Base-by-base conservation (phyloP, 2,329 filamentous ascomycete genomes). In the Neospermospora avenae region DNA sequence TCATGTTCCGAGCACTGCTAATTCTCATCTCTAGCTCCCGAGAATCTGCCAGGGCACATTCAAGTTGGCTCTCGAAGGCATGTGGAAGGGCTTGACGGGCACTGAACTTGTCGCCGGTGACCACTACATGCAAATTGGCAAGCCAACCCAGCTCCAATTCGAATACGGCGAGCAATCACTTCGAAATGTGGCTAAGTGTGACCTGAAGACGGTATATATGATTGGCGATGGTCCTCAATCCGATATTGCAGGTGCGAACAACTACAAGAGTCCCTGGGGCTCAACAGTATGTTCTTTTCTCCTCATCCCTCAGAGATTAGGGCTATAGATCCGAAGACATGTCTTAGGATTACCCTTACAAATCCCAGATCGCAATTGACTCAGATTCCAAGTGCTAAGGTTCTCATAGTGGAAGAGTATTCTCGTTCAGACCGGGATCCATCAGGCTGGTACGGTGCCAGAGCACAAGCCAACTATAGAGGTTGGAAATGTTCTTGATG, bases 241-340 rank as follows among this genome's bases (percentile, higher is more conserved):
- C 7, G 89, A 91, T 71, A 90, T 92, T 63, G 74, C 77, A 3
- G 89, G 89, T 2, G 87, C 85, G 0, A 91, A 90, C 68, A 74
- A 74, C 7, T 90, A 84, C 71, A 68, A 75, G 20, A 86, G 82
- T 58, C 74, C 74, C 0, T 69, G 77, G 62, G 83, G 83, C 1
- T 82, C 80, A 44, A 74, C 81, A 52, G 28, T 31, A 31, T 31
- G 28, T 31, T 31, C 28, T 31, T 31, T 31, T 10, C 28, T 31
- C 11, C 11, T 6, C 5, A 6, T 6, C 5, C 28, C 5, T 31
- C 28, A 31, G 28, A 31, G 28, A 31, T n/a, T n/a, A n/a, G n/a
- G n/a, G n/a, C n/a, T n/a, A n/a, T n/a, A n/a, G n/a, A n/a, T n/a
- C n/a, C n/a, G n/a, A n/a, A n/a, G n/a, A n/a, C n/a, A n/a, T n/a